A percentile compares a stretch with the other conserved stretches of the same genome.
phyloP scores from a whole-genome alignment of 805 yeast species.

The Grigorovia transvaalensis region DNA sequence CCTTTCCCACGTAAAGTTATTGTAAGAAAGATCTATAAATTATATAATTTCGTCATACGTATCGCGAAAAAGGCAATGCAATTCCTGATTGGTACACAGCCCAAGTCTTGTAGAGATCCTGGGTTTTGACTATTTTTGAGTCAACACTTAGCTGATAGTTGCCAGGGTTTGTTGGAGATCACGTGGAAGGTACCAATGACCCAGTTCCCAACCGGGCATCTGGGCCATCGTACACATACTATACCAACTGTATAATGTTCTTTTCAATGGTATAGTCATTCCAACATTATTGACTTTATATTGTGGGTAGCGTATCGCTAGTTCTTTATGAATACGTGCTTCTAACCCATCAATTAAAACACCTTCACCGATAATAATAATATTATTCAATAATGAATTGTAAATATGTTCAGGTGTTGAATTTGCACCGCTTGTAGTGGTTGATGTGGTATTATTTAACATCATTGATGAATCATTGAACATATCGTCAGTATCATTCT shows the following conservation, averaged over 20 bases:
- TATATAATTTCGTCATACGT: too few relatives aligned
- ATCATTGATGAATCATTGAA: neutral
- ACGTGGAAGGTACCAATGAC: conserved; percentile 13
- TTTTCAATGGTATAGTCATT: conserved; percentile 61
- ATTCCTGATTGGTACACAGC: too few relatives aligned
- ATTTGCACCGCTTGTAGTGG: neutral
- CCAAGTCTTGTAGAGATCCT: too few relatives aligned
- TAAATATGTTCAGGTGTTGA: conserved; percentile 23
- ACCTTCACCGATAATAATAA: conserved; percentile 73
- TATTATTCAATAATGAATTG: conserved; percentile 35
- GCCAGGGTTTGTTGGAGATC: neutral
- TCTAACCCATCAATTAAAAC: conserved; percentile 74
- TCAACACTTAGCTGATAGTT: too few relatives aligned
- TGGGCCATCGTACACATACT: conserved; percentile 45
- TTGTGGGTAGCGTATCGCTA: conserved; percentile 65
- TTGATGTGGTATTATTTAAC: neutral
- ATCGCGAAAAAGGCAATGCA: too few relatives aligned
- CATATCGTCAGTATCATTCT: neutral
- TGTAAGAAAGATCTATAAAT: too few relatives aligned
- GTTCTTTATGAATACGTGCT: conserved; percentile 63
- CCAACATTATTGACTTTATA: conserved; percentile 79
- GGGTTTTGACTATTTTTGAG: too few relatives aligned
- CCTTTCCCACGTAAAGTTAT: too few relatives aligned
- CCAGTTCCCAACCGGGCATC: conserved; percentile 24
- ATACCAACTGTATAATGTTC: conserved; percentile 73